Evolutionary conservation across 176 grass and related monocot genomes (phyloP), one percentile per base, ranked within the genome.

Genomic region (Puya raimondii): DNA sequence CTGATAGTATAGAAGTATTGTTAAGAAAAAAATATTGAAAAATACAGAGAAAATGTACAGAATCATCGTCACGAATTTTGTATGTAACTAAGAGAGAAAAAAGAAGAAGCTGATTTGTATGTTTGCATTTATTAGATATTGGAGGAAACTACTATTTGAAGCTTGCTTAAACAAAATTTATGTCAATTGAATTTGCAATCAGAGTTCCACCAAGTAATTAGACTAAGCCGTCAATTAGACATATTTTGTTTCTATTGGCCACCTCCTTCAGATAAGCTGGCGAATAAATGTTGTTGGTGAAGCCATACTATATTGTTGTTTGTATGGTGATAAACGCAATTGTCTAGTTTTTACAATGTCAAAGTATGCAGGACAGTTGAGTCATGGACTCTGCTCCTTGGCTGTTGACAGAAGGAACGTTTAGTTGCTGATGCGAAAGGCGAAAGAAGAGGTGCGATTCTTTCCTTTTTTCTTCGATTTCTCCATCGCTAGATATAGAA

Each of bases 1-100:
- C n/a, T 85, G 21, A 47, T 96, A 69, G 81, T 84, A 50, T 73
- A 85, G 81, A 76, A 65, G 18, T 51, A 78, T 67, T 50, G 76
- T 69, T 68, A 65, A 0, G 12, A n/a, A 13, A 51, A 27, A 67
- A 27, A 16, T 47, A 49, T 14, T 80, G 81, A 59, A 83, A 63
- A 47, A 22, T 47, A 76, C 26, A 22, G 76, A 25, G 65, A 75
- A 52, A 64, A 51, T 21, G 76, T 81, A 72, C 16, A 80, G 47
- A 74, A 12, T 67, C 18, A 66, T 16, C 22, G 48, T 67, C 8
- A 67, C 16, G 15, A 67, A 25, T 47, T 47, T 67, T 12, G 9
- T 14, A 17, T 67, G 54, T 3, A 58, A 58, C 54, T 20, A 58
- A n/a, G n/a, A n/a, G n/a, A 20, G 54, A n/a, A 18, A 18, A 58